Evolutionary conservation across 2,329 filamentous ascomycete genomes (phyloP).

Genomic region (Colletotrichum cordylinicola): DNA sequence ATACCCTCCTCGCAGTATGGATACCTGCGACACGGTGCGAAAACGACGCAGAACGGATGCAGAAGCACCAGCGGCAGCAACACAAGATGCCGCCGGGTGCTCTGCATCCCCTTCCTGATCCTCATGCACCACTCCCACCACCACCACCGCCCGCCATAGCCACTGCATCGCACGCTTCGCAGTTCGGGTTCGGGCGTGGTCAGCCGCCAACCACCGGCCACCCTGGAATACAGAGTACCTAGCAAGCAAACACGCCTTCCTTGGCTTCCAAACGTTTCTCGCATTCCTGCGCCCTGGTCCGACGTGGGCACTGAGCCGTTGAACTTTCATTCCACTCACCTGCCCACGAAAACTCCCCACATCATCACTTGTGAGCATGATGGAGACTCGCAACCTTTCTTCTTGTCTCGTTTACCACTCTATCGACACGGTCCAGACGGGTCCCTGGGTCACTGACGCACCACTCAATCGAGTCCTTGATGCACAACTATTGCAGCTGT

Average conservation of each 20-base stretch:
- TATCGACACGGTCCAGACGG: background rate
- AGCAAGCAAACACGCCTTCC: constrained; percentile 8
- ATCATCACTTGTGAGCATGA: background rate
- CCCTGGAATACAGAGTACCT: background rate
- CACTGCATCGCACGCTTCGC: background rate
- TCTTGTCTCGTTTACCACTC: background rate
- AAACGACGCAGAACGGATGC: background rate
- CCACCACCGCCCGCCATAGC: background rate
- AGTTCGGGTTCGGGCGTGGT: background rate
- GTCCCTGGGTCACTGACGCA: background rate
- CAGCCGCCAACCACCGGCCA: background rate
- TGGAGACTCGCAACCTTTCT: background rate
- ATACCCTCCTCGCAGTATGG: background rate
- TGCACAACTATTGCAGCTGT: background rate
- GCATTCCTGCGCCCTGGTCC: background rate
- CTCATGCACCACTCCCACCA: background rate
- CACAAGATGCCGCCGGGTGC: background rate
- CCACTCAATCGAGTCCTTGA: background rate
- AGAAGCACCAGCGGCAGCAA: background rate
- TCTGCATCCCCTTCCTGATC: background rate
- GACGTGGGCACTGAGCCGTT: constrained; percentile 7
- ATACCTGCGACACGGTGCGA: background rate
- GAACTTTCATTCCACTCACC: background rate
- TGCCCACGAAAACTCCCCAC: background rate
- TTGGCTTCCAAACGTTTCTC: constrained; percentile 4